These are phyloP conservation scores for Gossypium raimondii DNA, from an alignment of 345 rosid species.

Conservation along the genomic window DNA sequence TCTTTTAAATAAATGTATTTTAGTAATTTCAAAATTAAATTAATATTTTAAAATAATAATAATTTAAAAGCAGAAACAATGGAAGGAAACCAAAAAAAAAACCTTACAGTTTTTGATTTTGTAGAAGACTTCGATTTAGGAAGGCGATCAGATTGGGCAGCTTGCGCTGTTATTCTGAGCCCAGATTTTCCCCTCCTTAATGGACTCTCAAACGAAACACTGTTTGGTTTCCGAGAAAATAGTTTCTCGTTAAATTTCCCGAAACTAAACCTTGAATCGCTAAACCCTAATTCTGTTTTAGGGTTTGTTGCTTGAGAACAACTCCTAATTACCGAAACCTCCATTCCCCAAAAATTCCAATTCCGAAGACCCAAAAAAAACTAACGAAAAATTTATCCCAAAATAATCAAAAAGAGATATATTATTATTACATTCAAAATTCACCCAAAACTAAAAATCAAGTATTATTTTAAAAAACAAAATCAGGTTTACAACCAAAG, in stretches of 20 bases:
- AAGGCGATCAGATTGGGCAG: slow-evolving; percentile 43
- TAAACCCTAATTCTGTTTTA: slow-evolving; percentile 33
- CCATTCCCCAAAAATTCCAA: slow-evolving; percentile 36
- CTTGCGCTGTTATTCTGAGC: slow-evolving; percentile 33
- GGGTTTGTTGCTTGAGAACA: slow-evolving; percentile 41
- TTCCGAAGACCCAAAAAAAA: no score
- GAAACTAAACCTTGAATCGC: slow-evolving; percentile 30
- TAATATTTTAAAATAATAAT: no score
- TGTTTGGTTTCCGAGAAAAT: slow-evolving; percentile 17
- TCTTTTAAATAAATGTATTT: no score
- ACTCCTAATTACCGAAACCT: slow-evolving; percentile 52
- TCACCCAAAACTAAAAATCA: no score
- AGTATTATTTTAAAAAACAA: no score
- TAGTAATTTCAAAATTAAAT: no score
- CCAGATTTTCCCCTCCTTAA: slow-evolving; percentile 25
- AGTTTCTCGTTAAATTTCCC: slow-evolving; percentile 7
- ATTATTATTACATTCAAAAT: no score
- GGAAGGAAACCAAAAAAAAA: no score
- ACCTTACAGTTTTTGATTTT: slow-evolving; percentile 36
- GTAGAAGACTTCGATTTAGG: slow-evolving; percentile 28
- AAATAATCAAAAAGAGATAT: neutral
- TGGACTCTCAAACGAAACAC: slow-evolving; percentile 30
- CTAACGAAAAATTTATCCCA: neutral
- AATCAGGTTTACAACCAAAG: neutral
- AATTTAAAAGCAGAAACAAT: no score